phyloP scores from a whole-genome alignment of 352 stramenopile species.

The Phytophthora syringae region DNA sequence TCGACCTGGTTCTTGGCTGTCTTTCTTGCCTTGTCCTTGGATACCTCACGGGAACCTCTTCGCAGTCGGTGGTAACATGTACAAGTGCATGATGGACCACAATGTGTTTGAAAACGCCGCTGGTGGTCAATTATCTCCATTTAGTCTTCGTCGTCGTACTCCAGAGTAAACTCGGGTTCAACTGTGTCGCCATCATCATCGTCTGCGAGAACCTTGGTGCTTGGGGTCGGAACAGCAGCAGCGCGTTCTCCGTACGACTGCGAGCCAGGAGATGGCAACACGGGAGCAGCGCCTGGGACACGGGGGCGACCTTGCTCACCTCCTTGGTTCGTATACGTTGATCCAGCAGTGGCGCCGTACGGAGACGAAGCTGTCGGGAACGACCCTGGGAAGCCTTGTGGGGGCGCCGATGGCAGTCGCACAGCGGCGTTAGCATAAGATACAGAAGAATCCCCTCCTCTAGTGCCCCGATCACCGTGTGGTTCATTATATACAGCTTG shows the following conservation, averaged over 20 bases:
- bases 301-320: conserved; percentile 28
- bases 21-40: conserved; percentile 5
- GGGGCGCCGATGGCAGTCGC: conserved; percentile 19
- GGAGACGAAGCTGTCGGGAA: conserved; percentile 26
- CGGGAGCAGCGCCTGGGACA: conserved; percentile 23
- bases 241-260: conserved; percentile 25
- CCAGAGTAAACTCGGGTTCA: conserved; percentile 72
- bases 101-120: conserved; percentile 29
- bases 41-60: not conserved
- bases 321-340: conserved; percentile 29
- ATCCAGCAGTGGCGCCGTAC: conserved; percentile 16
- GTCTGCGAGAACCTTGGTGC: conserved; percentile 41
- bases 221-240: conserved; percentile 1
- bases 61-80: not conserved
- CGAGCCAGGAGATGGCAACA: conserved; percentile 28
- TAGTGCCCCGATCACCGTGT: conserved; percentile 53
- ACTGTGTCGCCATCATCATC: conserved; percentile 67
- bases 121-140: conserved; percentile 33
- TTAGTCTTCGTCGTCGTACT: conserved; percentile 85
- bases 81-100: conserved; percentile 4
- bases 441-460: conserved; percentile 50
- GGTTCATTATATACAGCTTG: conserved; percentile 72
- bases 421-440: conserved; percentile 50
- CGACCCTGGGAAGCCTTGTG: conserved; percentile 27
- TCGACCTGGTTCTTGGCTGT: conserved; percentile 1